Conservation (phyloP, 2,329 filamentous ascomycete species). For the Fusarium sterilihyphosum region DNA sequence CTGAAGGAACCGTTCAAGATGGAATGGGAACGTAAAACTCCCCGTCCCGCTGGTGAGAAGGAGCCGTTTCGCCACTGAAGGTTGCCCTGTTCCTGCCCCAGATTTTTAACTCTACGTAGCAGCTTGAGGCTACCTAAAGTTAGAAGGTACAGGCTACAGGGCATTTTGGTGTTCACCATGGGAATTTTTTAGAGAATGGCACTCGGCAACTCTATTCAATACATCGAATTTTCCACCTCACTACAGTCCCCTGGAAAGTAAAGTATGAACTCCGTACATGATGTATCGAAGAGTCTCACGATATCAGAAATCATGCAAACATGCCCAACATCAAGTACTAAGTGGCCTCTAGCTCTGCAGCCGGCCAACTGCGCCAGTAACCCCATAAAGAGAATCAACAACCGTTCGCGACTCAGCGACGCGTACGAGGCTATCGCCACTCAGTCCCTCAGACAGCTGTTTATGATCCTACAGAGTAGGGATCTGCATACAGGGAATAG, state of each 20-base stretch:
- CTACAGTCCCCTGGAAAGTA: not conserved
- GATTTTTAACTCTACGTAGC: conserved; percentile 34
- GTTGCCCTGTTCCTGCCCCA: conserved; percentile 17
- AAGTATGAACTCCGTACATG: not conserved
- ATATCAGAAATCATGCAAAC: not conserved
- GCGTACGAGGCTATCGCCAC: conserved; percentile 38
- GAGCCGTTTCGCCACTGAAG: conserved; percentile 36
- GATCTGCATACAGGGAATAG: conserved; percentile 38
- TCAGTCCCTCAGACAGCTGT: conserved; percentile 21
- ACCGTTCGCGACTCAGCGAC: conserved; percentile 22
- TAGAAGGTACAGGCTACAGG: not conserved
- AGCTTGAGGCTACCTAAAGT: not conserved
- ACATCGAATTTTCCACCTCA: not conserved
- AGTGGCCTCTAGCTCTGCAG: not conserved
- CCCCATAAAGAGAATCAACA: conserved; percentile 14
- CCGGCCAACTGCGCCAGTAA: not conserved
- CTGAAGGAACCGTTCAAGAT: conserved; percentile 3
- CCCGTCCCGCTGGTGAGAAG: conserved; percentile 26
- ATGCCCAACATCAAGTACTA: not conserved
- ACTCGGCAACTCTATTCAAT: not conserved
- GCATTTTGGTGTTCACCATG: not conserved
- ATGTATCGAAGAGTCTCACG: not conserved
- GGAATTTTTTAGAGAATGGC: not conserved
- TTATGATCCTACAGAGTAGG: conserved; percentile 27
- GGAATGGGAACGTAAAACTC: conserved; percentile 33